A percentile compares a stretch with the other conserved stretches of the same genome.
These are phyloP conservation scores for Candida dajiaensis DNA, from an alignment of 805 yeast genomes.

Conservation along the genomic window DNA sequence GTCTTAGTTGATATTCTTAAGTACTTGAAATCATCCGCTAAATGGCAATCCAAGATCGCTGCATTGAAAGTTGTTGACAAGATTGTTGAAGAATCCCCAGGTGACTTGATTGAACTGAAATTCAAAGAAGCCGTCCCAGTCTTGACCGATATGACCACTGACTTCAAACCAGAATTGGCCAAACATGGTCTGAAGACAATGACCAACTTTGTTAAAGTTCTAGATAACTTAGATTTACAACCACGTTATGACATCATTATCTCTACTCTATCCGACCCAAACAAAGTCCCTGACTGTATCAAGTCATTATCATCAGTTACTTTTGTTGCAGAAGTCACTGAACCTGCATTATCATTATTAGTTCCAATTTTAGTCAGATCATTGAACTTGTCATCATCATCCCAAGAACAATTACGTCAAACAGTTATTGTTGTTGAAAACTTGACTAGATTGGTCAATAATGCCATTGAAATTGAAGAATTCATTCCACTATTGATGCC, in stretches of 20 bases:
- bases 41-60: slow-evolving; percentile 87
- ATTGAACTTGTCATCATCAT: slow-evolving; percentile 70
- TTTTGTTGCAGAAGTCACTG: slow-evolving; percentile 97
- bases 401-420: slow-evolving; percentile 95
- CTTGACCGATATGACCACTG: slow-evolving; percentile 85
- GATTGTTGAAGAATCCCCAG: slow-evolving; percentile 72
- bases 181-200: slow-evolving; percentile 73
- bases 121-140: slow-evolving; percentile 79
- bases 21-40: slow-evolving; percentile 76
- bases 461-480: slow-evolving; percentile 83
- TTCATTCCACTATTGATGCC: slow-evolving; percentile 85
- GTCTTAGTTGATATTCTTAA: slow-evolving; percentile 54
- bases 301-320: slow-evolving; percentile 89
- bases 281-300: slow-evolving; percentile 82
- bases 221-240: slow-evolving; percentile 88
- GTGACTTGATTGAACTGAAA: slow-evolving; percentile 76
- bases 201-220: slow-evolving; percentile 64
- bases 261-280: slow-evolving; percentile 86
- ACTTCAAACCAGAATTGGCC: slow-evolving; percentile 93
- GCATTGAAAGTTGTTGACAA: slow-evolving; percentile 71
- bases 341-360: slow-evolving; percentile 83
- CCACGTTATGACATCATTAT: slow-evolving; percentile 82
- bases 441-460: slow-evolving; percentile 90
- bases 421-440: slow-evolving; percentile 95
- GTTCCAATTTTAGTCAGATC: slow-evolving; percentile 93